These are phyloP conservation scores for Gigaspora rosea DNA, from an alignment of 192 early-diverging fungal genomes.

Conservation along the genomic window DNA sequence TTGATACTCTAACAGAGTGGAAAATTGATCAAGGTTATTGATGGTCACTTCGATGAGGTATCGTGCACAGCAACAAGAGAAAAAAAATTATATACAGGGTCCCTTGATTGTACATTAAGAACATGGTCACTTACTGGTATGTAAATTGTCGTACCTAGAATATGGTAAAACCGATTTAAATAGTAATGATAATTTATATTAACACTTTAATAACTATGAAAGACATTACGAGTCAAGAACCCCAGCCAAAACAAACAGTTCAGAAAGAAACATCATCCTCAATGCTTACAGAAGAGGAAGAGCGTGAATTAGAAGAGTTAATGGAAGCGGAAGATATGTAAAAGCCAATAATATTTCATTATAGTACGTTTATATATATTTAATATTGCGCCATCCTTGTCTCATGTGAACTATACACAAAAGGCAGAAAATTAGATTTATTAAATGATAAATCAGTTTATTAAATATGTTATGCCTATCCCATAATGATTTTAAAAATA, in stretches of 20 bases:
- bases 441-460: too few species aligned
- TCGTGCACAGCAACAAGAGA: slow-evolving; percentile 63
- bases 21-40: slow-evolving; percentile 71
- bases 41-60: slow-evolving; percentile 91
- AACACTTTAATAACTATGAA: slow-evolving; percentile 27
- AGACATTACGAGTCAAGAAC: slow-evolving; percentile 20
- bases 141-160: not conserved
- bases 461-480: too few species aligned
- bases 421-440: too few species aligned
- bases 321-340: slow-evolving; percentile 67
- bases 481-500: too few species aligned
- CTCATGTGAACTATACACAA: too few species aligned
- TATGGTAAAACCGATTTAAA: not conserved
- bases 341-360: too few species aligned
- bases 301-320: slow-evolving; percentile 84
- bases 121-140: slow-evolving; percentile 73
- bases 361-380: too few species aligned
- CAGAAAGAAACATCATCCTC: slow-evolving; percentile 6
- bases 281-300: slow-evolving; percentile 86
- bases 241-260: not conserved
- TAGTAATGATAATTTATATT: slow-evolving; percentile 22
- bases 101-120: slow-evolving; percentile 85
- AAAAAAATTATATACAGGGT: slow-evolving; percentile 71
- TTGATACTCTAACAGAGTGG: slow-evolving; percentile 55
- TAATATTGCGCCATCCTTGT: too few species aligned